phyloP scores from a whole-genome alignment of 768 basidiomycete genomes.

The Suillus fuscotomentosus region DNA sequence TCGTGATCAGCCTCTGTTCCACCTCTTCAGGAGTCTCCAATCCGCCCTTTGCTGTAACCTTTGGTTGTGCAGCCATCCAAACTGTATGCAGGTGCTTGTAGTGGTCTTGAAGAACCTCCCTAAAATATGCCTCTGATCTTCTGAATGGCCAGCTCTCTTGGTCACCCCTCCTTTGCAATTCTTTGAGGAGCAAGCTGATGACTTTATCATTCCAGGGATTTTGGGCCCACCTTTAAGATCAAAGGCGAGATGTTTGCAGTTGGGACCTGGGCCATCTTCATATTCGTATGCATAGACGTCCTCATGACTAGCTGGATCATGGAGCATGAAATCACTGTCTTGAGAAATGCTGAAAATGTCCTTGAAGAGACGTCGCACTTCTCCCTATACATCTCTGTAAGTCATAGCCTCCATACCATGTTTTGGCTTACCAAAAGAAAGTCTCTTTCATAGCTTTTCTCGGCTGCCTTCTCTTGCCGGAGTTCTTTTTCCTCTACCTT shows the following conservation, averaged over 20 bases:
- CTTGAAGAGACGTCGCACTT: slow-evolving; percentile 3
- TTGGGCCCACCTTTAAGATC: not conserved
- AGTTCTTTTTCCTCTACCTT: not conserved
- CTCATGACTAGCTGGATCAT: not conserved
- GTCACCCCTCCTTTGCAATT: not conserved
- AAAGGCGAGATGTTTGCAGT: slow-evolving; percentile 1
- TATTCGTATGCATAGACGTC: slow-evolving; percentile 10
- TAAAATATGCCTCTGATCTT: not conserved
- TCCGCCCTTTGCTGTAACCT: not conserved
- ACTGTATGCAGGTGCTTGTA: slow-evolving; percentile 9
- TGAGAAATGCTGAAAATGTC: slow-evolving; percentile 9
- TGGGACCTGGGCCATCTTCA: slow-evolving; percentile 8
- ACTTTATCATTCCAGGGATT: not conserved
- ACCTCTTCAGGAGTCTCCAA: slow-evolving; percentile 3
- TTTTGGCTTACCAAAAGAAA: slow-evolving; percentile 10
- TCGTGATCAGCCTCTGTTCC: not conserved
- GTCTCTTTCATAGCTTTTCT: slow-evolving; percentile 2
- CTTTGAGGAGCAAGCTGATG: not conserved
- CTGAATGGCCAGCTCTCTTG: slow-evolving; percentile 5
- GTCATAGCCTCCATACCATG: not conserved
- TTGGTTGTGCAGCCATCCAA: slow-evolving; percentile 3
- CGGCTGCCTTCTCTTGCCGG: not conserved
- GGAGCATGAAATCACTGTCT: slow-evolving; percentile 6
- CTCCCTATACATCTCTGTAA: not conserved
- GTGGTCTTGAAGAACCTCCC: not conserved